Evolutionary conservation across 1,139 yeast genomes (phyloP).

Genomic region (Casaregolazyma lundiana): DNA sequence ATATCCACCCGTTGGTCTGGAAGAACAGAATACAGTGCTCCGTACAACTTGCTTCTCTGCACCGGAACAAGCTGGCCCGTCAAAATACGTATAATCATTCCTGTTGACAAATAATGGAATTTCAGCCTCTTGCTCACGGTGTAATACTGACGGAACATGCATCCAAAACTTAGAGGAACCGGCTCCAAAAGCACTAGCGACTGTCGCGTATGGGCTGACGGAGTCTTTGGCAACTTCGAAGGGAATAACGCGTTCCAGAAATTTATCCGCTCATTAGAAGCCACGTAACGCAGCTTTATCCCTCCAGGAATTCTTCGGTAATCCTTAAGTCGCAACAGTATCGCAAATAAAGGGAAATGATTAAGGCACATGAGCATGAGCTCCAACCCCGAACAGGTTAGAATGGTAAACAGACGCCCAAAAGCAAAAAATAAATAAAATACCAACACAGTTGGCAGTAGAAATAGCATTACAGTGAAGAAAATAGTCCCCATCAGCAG

Average conservation of each 20-base stretch:
- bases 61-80: conserved; percentile 46
- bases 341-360: conserved; percentile 81
- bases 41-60: conserved; percentile 44
- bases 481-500: conserved; percentile 81
- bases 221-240: conserved; percentile 24
- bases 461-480: conserved; percentile 71
- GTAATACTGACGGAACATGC: conserved; percentile 47
- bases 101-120: conserved; percentile 41
- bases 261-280: conserved; percentile 24
- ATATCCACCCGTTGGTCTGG: conserved; percentile 38
- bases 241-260: conserved; percentile 8
- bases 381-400: conserved; percentile 53
- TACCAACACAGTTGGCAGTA: conserved; percentile 83
- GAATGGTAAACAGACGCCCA: conserved; percentile 50
- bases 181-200: conserved; percentile 35
- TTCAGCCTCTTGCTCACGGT: conserved; percentile 39
- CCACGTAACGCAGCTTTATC: conserved; percentile 41
- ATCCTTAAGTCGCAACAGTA: conserved; percentile 74
- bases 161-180: conserved; percentile 41
- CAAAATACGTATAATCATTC: conserved; percentile 38
- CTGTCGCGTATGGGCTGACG: conserved; percentile 21
- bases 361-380: conserved; percentile 61
- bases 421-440: conserved; percentile 74
- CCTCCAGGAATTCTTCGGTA: conserved; percentile 91
- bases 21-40: conserved; percentile 45